Percentiles rank a stretch among this genome's conserved stretches.
Evolutionary conservation across 495 filamentous ascomycete species (phyloP).

Genomic region (Penicillium longicatenatum): DNA sequence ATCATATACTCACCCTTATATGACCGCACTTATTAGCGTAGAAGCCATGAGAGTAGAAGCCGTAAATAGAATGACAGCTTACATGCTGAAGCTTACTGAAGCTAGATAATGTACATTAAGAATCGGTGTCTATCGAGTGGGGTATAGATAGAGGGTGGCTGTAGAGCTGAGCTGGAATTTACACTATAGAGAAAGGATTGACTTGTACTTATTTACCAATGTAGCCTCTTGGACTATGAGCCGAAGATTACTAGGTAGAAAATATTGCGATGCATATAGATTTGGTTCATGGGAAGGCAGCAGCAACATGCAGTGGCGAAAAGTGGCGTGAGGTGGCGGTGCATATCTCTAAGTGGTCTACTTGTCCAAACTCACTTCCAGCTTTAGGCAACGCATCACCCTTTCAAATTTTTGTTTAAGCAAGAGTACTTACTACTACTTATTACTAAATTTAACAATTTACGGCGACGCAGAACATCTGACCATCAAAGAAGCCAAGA

Average conservation of each 20-base stretch:
- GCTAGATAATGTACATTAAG: not conserved
- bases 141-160: constrained; percentile 12
- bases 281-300: constrained; percentile 1
- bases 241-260: not conserved
- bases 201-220: not conserved
- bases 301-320: constrained; percentile 12
- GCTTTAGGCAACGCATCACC: constrained; percentile 11
- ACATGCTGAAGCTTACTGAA: constrained; percentile 6
- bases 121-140: not conserved
- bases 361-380: constrained; percentile 9
- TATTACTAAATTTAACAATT: not conserved
- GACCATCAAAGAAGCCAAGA: constrained; percentile 18
- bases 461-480: not conserved
- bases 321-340: constrained; percentile 18
- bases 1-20: constrained; percentile 13
- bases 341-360: constrained; percentile 10
- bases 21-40: constrained; percentile 11
- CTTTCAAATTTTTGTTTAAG: not conserved
- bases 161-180: not conserved
- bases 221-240: not conserved
- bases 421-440: not conserved
- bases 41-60: constrained; percentile 20
- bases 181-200: not conserved
- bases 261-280: not conserved
- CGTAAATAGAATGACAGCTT: constrained; percentile 20